Evolutionary conservation across 768 basidiomycete species (phyloP), one percentile per base, ranked within the genome.

Genomic region (Tylopilus sp.): DNA sequence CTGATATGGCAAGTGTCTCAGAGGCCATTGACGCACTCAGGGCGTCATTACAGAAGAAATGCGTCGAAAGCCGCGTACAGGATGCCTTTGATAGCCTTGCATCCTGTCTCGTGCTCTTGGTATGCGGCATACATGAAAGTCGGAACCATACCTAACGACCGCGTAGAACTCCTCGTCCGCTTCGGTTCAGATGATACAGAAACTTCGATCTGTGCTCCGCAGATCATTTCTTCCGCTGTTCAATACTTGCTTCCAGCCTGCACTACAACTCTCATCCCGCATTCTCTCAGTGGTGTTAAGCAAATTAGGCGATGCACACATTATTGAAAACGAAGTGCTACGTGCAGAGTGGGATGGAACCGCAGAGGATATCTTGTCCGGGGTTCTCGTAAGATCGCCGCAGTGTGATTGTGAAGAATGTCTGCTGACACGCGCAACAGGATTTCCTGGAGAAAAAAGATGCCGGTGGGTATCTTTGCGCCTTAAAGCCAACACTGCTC

Each of bases 361-460:
- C 11, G 72, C 76, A 30, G 58, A 72, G 25, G 69, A 75, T 10
- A 52, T 83, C n/a, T 58, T 85, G 20, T 79, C 82, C 4, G 81
- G 83, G 3, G 53, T 81, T 30, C 60, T 81, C 52, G 80, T 80
- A 57, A 57, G 72, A 56, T 23, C 17, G 36, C 31, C 6, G 20
- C 8, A 43, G 26, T 18, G 3, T 26, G 25, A 2, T 12, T 10
- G n/a, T 30, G 22, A 18, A 41, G 17, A 18, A 6, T 18, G 12
- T 49, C 31, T 31, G 42, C 63, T 66, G 54, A 70, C 43, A 45
- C 21, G 20, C 50, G 31, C 21, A 38, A 11, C 39, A 64, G 60
- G 63, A 62, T 50, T 61, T 58, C 21, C 40, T 66, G 33, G 64
- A 69, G 4, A 57, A 62, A 20, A 55, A 52, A 12, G 35, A 57